Evolutionary conservation across 129 eudicot genomes (phyloP), one percentile per base, ranked within the genome.

Genomic region (carrot (Daucus carota)): DNA sequence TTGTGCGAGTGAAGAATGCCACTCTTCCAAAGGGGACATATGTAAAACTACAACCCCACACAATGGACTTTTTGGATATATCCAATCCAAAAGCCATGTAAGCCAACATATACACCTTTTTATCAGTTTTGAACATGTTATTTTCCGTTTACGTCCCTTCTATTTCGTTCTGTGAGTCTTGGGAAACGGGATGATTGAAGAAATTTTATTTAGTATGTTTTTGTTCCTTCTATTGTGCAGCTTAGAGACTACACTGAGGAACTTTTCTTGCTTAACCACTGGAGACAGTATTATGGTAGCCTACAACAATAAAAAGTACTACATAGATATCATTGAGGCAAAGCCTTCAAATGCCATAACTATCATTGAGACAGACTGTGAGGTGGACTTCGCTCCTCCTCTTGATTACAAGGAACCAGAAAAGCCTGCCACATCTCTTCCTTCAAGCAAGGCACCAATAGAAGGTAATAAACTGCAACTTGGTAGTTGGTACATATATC

Each of bases 261-360:
- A 89, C 89, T 93, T 91, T 48, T 93, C 98, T 31, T 93, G 98
- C 89, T 93, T 93, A 76, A 93, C 97, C 41, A 91, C 89, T 3
- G 98, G 98, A 73, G 96, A 93, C 69, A 93, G 96, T 78, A 91
- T 93, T 54, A 93, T 93, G 98, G 96, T 93, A 76, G 97, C 98
- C 31, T 63, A 63, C 40, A 63, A 63, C 70, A 63, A 63, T 28
- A 63, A 63, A 15, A 63, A 63, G 70, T 93, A 93, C 72, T 93
- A 93, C 81, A 93, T 93, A 52, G 97, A 93, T 81, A 93, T 93
- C 36, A 81, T 93, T 20, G 98, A 93, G 87, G 74, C 98, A 28
- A 90, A 88, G 81, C 98, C 98, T 78, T 81, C 98, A 28, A 71
- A 87, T 78, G 98, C 96, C 11, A 90, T 93, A 65, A 90, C 84